Evolutionary conservation across 371 early-diverging fungal genomes (phyloP), one percentile per base, ranked within the genome.

Genomic region (Mucor sp.): DNA sequence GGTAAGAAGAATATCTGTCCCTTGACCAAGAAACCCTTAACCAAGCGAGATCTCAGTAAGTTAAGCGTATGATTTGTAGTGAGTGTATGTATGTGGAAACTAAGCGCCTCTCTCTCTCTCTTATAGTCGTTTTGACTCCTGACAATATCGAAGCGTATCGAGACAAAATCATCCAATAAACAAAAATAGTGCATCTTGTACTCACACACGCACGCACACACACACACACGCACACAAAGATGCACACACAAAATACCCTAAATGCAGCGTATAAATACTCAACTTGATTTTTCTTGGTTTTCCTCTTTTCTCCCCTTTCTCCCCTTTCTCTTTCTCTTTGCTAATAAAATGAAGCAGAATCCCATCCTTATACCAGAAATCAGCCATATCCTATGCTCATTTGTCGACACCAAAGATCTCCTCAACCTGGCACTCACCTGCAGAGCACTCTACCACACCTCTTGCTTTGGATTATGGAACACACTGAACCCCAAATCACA

Each of bases 1-100:
- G 90, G 91, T 27, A 87, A 89, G 48, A 87, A 90, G 72, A 96
- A 95, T 74, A 91, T 92, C 44, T 97, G 97, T 56, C 97, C 97
- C 28, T 78, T 97, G 67, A 95, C 97, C 33, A 97, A 97, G 84
- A 93, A 94, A 66, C 93, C 94, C 25, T 78, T 96, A 72, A 90
- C 92, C 55, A 95, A 95, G 72, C 90, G 96, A 60, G 96, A 97
- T 74, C 76, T 97, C 6, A 80, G 84, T 80, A 78, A 66, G 69
- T 72, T 23, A n/a, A n/a, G n/a, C n/a, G n/a, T n/a, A n/a, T n/a
- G n/a, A 11, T 25, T 4, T n/a, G 3, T 0, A 19, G 3, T 32
- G 32, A 9, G 3, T n/a, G 57, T 19, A 4, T 8, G 12, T 17
- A 11, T 28, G 4, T 17, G 11, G 15, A 17, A 15, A 55, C 53